Evolutionary conservation across 352 stramenopile genomes (phyloP).

Genomic region (Globisporangium rhizosaccharum): DNA sequence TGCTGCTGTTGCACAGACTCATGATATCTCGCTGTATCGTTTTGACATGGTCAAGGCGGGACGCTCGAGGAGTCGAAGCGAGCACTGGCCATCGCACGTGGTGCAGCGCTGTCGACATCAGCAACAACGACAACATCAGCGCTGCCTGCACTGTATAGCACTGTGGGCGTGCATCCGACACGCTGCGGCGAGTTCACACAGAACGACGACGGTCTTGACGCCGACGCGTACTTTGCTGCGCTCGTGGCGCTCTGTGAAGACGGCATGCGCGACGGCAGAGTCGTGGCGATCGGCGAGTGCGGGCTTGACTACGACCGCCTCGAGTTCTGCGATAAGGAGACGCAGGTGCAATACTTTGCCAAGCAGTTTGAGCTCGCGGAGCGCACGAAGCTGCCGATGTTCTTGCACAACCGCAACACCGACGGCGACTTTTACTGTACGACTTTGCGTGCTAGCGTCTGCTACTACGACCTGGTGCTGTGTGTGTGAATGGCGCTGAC

Average conservation of each 20-base stretch:
- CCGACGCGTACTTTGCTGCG: slow-evolving; percentile 57
- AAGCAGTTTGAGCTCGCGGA: slow-evolving; percentile 90
- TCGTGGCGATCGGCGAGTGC: slow-evolving; percentile 95
- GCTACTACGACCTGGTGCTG: background rate
- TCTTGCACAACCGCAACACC: slow-evolving; percentile 96
- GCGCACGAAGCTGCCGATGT: slow-evolving; percentile 86
- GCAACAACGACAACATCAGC: slow-evolving; percentile 10
- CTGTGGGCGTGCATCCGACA: slow-evolving; percentile 89
- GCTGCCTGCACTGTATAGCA: slow-evolving; percentile 47
- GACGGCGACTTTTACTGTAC: slow-evolving; percentile 89
- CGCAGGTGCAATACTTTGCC: slow-evolving; percentile 91
- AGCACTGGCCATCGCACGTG: slow-evolving; percentile 29
- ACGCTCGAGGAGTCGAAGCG: slow-evolving; percentile 36
- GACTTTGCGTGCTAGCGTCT: background rate
- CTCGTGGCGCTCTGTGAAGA: slow-evolving; percentile 54
- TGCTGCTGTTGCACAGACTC: background rate
- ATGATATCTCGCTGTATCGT: background rate
- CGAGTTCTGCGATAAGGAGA: slow-evolving; percentile 91
- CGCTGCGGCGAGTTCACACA: slow-evolving; percentile 87
- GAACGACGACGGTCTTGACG: slow-evolving; percentile 36
- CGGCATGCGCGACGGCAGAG: slow-evolving; percentile 45
- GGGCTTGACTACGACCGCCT: slow-evolving; percentile 97
- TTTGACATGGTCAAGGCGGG: slow-evolving; percentile 14
- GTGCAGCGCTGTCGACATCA: background rate
- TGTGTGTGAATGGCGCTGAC: background rate